Evolutionary conservation across 345 rosid genomes (phyloP), one percentile per base, ranked within the genome.

Genomic region (Linum tenue): DNA sequence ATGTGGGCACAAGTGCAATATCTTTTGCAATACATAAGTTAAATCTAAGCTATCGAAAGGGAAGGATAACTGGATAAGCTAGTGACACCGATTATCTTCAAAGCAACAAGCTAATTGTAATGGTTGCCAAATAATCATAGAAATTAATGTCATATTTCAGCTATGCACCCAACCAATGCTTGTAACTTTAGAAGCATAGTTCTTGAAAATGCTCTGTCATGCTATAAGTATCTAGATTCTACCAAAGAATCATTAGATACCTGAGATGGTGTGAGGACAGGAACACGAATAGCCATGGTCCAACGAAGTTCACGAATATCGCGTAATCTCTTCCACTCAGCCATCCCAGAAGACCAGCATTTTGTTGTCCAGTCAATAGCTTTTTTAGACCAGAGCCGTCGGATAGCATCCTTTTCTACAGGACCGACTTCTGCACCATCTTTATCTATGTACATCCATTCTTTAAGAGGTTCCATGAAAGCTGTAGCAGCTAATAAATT

Each of bases 251-350:
- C 53, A 9, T 48, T 57, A 22, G 37, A 37, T 12, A 94, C 99
- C 96, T 94, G 99, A 68, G 91, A 76, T 56, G 99, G 78, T 7
- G 96, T 88, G 68, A 94, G 92, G 69, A 94, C 99, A 66, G 99
- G 96, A 76, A 94, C 96, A 66, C 97, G 88, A 63, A 75, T 66
- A 69, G 99, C 81, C 71, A 90, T 84, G 44, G 91, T 96, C 99
- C 99, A 94, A 37, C 97, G 90, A 78, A 94, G 95, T 78, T 94
- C 99, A 76, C 99, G 99, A 63, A 94, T 91, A 79, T 94, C 97
- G 69, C 88, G 89, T 72, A 94, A 72, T 77, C 83, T 90, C 80
- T 94, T 94, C 97, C 97, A 88, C 68, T 94, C 99, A 60, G 78
- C 66, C 96, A 94, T 91, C 64, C 99, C 99, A 74, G 89, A 84